Conservation (phyloP, 2,329 filamentous ascomycete genomes). For the Colletotrichum abscissum region DNA sequence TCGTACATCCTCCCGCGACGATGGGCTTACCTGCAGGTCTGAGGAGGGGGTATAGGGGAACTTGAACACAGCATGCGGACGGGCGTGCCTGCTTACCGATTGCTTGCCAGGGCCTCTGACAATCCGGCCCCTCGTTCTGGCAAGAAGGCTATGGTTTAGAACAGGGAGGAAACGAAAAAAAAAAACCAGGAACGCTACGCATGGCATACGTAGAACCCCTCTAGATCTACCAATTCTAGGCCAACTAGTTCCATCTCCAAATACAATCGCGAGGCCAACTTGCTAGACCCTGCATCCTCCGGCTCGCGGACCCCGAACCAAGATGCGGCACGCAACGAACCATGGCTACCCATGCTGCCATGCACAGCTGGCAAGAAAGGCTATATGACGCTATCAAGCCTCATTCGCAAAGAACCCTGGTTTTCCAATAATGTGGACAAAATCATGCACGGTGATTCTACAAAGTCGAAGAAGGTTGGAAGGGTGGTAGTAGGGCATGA, state of each 20-base stretch:
- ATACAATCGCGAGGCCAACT: neutral
- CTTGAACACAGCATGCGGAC: neutral
- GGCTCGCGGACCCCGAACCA: neutral
- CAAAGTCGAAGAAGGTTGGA: neutral
- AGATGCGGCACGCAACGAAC: neutral
- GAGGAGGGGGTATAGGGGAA: neutral
- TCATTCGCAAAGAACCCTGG: neutral
- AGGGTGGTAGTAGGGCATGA: neutral
- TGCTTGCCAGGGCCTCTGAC: neutral
- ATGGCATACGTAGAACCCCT: neutral
- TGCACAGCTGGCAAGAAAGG: neutral
- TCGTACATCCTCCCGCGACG: neutral
- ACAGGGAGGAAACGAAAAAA: no score
- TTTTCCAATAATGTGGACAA: neutral
- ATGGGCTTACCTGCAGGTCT: neutral
- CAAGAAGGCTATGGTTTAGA: neutral
- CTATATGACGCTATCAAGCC: neutral
- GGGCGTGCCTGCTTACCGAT: neutral
- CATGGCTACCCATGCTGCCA: neutral
- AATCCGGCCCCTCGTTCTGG: neutral
- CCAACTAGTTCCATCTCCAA: no score
- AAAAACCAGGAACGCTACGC: neutral
- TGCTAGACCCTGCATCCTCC: constrained; percentile 31
- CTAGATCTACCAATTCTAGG: neutral
- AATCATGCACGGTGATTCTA: neutral